Percentiles rank a stretch among this genome's conserved stretches.
Evolutionary conservation across 306 rosid genomes (phyloP).

Genomic region (Cicer yamashitae): DNA sequence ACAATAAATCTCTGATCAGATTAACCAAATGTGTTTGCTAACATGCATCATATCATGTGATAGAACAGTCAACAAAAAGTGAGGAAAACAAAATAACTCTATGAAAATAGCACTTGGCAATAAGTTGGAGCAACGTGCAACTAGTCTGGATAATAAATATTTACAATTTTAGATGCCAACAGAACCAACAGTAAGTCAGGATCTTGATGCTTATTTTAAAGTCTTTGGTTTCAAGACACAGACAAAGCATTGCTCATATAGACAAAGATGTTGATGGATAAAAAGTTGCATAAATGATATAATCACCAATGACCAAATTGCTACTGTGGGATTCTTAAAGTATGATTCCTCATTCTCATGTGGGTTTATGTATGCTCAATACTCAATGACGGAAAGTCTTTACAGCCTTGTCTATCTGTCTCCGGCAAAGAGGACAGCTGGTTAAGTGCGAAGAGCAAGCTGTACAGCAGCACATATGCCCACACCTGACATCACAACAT

Average conservation of each 20-base stretch:
- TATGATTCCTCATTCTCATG: conserved; percentile 18
- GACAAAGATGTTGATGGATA: conserved; percentile 15
- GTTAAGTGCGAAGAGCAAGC: conserved; percentile 85
- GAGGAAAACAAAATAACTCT: not conserved
- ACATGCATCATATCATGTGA: conserved; percentile 7
- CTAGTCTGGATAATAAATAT: conserved; percentile 32
- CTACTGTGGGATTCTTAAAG: conserved; percentile 32
- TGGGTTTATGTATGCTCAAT: conserved; percentile 27
- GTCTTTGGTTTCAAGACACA: conserved; percentile 27
- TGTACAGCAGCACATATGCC: conserved; percentile 98
- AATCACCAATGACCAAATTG: conserved; percentile 35
- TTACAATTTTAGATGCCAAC: conserved; percentile 48
- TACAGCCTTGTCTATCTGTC: conserved; percentile 78
- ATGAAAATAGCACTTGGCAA: not conserved
- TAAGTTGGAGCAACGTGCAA: conserved; percentile 5
- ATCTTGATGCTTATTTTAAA: conserved; percentile 2
- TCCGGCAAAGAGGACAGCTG: conserved; percentile 94
- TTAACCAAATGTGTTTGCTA: conserved; percentile 2
- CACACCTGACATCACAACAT: conserved; percentile 71
- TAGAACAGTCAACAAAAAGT: conserved; percentile 13
- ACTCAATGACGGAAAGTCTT: conserved; percentile 93
- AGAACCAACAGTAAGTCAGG: conserved; percentile 30
- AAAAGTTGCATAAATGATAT: conserved; percentile 22
- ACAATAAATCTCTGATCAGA: not conserved
- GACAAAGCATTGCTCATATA: conserved; percentile 20